Percentiles rank a stretch among this genome's conserved stretches.
phyloP scores from a whole-genome alignment of 2,329 filamentous ascomycete genomes.

The Microcyclosporella mali region DNA sequence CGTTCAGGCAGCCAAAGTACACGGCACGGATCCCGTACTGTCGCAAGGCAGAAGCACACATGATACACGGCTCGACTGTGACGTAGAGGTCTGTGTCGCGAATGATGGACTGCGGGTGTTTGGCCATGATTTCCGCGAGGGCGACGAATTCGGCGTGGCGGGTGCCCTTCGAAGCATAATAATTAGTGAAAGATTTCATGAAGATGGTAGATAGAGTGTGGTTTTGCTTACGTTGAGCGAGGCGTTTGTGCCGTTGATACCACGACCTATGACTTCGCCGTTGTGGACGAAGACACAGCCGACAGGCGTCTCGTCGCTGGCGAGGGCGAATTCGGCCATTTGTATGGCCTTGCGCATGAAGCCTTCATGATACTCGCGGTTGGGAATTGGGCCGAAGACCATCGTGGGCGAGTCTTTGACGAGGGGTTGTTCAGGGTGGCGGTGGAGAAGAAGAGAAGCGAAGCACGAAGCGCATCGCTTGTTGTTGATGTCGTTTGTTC shows the following conservation, averaged over 20 bases:
- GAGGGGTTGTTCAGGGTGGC: not conserved
- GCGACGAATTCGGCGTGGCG: constrained; percentile 94
- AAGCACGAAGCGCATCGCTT: no score
- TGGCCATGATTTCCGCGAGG: constrained; percentile 58
- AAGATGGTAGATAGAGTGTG: not conserved
- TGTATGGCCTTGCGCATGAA: constrained; percentile 83
- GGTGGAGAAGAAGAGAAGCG: not conserved
- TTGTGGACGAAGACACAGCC: constrained; percentile 88
- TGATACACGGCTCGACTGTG: constrained; percentile 96
- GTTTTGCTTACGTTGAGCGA: constrained; percentile 55
- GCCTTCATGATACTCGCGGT: constrained; percentile 46
- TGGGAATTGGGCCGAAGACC: constrained; percentile 32
- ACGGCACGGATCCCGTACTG: constrained; percentile 85
- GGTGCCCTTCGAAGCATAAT: constrained; percentile 57
- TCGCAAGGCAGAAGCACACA: constrained; percentile 89
- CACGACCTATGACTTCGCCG: constrained; percentile 71
- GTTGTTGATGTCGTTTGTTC: no score
- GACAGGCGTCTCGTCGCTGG: constrained; percentile 86
- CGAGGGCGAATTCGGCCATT: constrained; percentile 83
- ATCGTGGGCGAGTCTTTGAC: constrained; percentile 13
- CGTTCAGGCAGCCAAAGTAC: constrained; percentile 92
- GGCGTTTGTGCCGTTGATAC: constrained; percentile 95
- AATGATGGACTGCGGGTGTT: constrained; percentile 63
- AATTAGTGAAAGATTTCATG: not conserved
- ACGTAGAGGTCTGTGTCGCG: constrained; percentile 79